phyloP scores from a whole-genome alignment of 2,329 filamentous ascomycete species.

The Aspergillus japonicus region DNA sequence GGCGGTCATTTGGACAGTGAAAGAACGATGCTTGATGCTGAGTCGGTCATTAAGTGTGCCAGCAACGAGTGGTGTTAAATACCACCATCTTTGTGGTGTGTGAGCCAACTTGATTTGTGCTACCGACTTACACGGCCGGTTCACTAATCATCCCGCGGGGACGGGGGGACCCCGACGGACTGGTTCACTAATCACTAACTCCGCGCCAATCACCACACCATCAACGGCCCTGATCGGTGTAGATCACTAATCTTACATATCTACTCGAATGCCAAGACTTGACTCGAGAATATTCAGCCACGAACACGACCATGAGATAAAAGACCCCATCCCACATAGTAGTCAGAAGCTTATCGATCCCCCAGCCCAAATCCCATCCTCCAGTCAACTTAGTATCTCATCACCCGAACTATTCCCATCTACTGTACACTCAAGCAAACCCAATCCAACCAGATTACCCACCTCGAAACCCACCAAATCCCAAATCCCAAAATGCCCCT shows the following conservation, averaged over 20 bases:
- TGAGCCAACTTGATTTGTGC: no score
- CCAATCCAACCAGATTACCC: neutral
- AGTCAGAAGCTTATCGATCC: no score
- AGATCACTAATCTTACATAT: neutral
- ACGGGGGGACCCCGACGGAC: neutral
- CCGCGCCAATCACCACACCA: neutral
- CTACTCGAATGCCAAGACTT: neutral
- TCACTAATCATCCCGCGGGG: neutral
- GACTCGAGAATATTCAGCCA: no score
- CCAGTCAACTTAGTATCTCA: no score
- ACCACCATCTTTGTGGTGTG: neutral
- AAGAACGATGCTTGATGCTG: neutral
- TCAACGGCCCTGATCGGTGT: neutral
- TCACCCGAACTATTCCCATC: neutral
- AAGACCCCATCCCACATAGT: neutral
- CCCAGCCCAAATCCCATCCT: no score
- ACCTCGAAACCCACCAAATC: no score
- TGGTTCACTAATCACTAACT: neutral
- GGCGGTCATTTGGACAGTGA: no score
- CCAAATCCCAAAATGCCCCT: conserved; percentile 5
- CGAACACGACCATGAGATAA: neutral
- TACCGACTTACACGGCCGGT: neutral
- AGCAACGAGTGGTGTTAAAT: neutral
- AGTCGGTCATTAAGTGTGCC: neutral
- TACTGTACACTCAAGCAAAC: neutral